Evolutionary conservation across 192 early-diverging fungal genomes (phyloP).

Genomic region (Coemansia sp.): DNA sequence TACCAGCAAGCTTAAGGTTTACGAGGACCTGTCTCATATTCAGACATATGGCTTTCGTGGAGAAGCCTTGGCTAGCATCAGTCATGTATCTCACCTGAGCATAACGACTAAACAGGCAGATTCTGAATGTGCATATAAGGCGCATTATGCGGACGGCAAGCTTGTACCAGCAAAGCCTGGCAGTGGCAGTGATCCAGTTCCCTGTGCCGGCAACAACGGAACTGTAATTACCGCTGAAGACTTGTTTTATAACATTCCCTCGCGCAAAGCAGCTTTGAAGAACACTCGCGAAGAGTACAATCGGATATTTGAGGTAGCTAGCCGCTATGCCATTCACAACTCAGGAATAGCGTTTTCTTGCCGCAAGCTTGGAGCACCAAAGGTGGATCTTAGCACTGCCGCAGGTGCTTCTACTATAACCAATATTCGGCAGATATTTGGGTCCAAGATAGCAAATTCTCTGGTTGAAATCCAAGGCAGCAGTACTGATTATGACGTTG

Average conservation of each 20-base stretch:
- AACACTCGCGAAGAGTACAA: constrained; percentile 87
- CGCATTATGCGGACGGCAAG: constrained; percentile 83
- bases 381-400: constrained; percentile 77
- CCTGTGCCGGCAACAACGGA: constrained; percentile 93
- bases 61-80: constrained; percentile 95
- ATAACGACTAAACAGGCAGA: constrained; percentile 77
- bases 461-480: constrained; percentile 63
- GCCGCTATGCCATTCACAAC: constrained; percentile 93
- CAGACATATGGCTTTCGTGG: constrained; percentile 95
- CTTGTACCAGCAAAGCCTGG: constrained; percentile 76
- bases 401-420: constrained; percentile 61
- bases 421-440: constrained; percentile 84
- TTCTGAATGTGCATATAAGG: constrained; percentile 73
- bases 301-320: constrained; percentile 84
- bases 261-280: constrained; percentile 79
- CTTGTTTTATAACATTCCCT: constrained; percentile 91
- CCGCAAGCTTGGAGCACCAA: constrained; percentile 76
- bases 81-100: constrained; percentile 89
- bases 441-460: constrained; percentile 73
- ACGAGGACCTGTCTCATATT: constrained; percentile 82
- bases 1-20: constrained; percentile 83
- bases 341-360: constrained; percentile 79
- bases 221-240: constrained; percentile 94
- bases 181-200: constrained; percentile 73
- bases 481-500: constrained; percentile 56